Evolutionary conservation across 257 asterid genomes (phyloP).

Genomic region (Penstemon davidsonii): DNA sequence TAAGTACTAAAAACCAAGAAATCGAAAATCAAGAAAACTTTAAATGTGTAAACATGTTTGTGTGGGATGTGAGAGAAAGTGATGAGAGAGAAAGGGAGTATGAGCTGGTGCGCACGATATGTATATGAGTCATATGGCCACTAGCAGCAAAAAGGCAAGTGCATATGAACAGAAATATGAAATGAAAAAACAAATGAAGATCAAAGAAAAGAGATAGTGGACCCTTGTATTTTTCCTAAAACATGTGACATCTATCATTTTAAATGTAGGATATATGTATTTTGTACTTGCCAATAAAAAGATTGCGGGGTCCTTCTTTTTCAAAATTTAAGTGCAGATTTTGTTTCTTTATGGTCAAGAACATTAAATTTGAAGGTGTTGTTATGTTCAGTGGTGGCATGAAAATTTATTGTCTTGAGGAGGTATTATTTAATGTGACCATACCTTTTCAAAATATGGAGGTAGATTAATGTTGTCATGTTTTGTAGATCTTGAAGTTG

Average conservation of each 20-base stretch:
- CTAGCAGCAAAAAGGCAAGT: conserved; percentile 27
- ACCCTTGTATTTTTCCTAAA: conserved; percentile 26
- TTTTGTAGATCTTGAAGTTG: conserved; percentile 16
- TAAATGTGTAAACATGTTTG: neutral
- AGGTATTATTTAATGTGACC: conserved; percentile 21
- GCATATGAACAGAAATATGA: conserved; percentile 19
- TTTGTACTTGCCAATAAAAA: neutral
- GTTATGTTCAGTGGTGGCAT: conserved; percentile 17
- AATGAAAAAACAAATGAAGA: conserved; percentile 20
- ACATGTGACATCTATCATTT: conserved; percentile 36
- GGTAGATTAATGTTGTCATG: conserved; percentile 27
- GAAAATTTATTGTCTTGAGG: conserved; percentile 5
- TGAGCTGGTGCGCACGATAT: conserved; percentile 53
- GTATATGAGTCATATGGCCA: conserved; percentile 29
- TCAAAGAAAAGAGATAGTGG: conserved; percentile 30
- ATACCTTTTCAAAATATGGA: conserved; percentile 19
- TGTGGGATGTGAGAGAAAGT: conserved; percentile 23
- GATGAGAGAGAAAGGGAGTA: conserved; percentile 12
- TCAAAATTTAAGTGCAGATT: neutral
- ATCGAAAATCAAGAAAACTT: neutral
- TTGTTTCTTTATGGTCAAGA: conserved; percentile 10
- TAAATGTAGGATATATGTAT: neutral
- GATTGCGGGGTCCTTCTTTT: neutral
- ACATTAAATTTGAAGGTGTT: conserved; percentile 23
- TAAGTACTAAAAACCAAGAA: conserved; percentile 5